Evolutionary conservation across 371 early-diverging fungal species (phyloP).

Genomic region (Circinella minor): DNA sequence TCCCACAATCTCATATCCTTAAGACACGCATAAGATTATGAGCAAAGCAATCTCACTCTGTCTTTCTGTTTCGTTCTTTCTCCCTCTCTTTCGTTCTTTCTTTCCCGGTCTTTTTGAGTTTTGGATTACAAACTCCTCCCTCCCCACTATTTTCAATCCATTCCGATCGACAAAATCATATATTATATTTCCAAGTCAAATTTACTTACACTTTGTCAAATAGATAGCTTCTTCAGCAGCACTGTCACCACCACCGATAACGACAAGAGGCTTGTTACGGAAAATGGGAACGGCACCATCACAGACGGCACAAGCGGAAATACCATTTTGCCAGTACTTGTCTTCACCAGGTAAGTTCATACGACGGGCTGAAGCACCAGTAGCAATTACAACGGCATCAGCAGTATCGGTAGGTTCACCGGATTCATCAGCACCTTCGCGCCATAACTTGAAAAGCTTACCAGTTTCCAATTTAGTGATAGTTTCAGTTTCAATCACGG

Average conservation of each 20-base stretch:
- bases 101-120: too few species aligned
- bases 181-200: too few species aligned
- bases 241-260: conserved; percentile 99
- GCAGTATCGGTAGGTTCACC: conserved; percentile 73
- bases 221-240: conserved; percentile 99
- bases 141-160: too few species aligned
- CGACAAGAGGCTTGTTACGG: conserved; percentile 91
- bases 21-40: too few species aligned
- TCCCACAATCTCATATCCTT: too few species aligned
- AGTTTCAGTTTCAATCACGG: conserved; percentile 89
- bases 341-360: conserved; percentile 71
- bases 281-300: conserved; percentile 98
- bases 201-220: conserved; percentile 78
- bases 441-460: conserved; percentile 92
- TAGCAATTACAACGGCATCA: conserved; percentile 93
- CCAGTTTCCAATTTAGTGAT: conserved; percentile 80
- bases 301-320: conserved; percentile 99
- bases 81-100: too few species aligned
- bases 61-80: too few species aligned
- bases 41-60: too few species aligned
- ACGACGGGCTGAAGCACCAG: conserved; percentile 98
- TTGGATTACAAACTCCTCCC: too few species aligned
- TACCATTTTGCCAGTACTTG: conserved; percentile 77
- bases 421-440: conserved; percentile 73
- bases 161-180: too few species aligned